A percentile compares a stretch with the other conserved stretches of the same genome.
These are phyloP conservation scores for Yamadazyma aaseri DNA, from an alignment of 1,139 yeast species.

Conservation along the genomic window DNA sequence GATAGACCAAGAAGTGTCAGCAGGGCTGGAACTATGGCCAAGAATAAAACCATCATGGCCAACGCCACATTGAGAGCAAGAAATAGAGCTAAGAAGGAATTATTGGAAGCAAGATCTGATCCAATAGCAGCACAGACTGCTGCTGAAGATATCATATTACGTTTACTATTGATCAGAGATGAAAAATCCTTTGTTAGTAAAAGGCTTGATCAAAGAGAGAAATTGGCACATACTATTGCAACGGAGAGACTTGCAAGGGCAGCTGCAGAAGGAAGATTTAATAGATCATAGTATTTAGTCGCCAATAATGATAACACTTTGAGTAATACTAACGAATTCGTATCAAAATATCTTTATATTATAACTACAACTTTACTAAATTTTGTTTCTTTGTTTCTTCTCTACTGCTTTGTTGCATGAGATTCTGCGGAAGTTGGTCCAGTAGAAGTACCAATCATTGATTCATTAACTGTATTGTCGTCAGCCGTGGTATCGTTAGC, in stretches of 20 bases:
- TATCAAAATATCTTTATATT: too few species aligned
- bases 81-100: conserved; percentile 50
- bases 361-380: conserved; percentile 3
- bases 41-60: conserved; percentile 69
- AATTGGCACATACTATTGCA: conserved; percentile 60
- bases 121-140: conserved; percentile 55
- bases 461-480: conserved; percentile 35
- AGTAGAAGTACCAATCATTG: conserved; percentile 20
- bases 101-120: conserved; percentile 51
- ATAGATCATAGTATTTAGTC: conserved; percentile 5
- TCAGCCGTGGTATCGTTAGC: conserved; percentile 46
- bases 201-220: conserved; percentile 61
- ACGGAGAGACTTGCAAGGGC: conserved; percentile 55
- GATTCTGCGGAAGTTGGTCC: conserved; percentile 8
- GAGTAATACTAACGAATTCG: too few species aligned
- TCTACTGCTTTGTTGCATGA: conserved; percentile 7
- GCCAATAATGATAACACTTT: neutral
- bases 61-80: conserved; percentile 67
- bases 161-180: conserved; percentile 52
- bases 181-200: conserved; percentile 48
- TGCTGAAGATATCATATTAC: conserved; percentile 66
- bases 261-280: conserved; percentile 42
- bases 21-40: conserved; percentile 55
- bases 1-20: conserved; percentile 23
- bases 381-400: too few species aligned